Percentiles rank a stretch among this genome's conserved stretches.
phyloP scores from a whole-genome alignment of 495 filamentous ascomycete species.

The Neurospora terricola region DNA sequence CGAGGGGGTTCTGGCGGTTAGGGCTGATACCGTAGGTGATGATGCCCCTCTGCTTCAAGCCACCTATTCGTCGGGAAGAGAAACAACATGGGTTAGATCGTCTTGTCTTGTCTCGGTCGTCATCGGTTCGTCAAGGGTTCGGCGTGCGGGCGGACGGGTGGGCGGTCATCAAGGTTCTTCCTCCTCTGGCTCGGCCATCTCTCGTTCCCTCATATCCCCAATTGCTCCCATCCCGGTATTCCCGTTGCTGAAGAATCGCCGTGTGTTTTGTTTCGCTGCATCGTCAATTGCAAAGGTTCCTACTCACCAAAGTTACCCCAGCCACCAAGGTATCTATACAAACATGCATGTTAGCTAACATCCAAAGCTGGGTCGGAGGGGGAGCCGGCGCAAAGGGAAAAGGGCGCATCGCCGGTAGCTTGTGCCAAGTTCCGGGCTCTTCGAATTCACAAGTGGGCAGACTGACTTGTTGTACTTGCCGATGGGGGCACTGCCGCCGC shows the following conservation, averaged over 20 bases:
- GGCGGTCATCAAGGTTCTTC: not conserved
- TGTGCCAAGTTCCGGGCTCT: constrained; percentile 5
- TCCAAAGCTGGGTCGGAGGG: not conserved
- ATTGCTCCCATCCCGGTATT: not conserved
- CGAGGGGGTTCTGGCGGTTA: constrained; percentile 48
- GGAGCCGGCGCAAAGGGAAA: constrained; percentile 4
- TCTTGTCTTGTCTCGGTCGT: not conserved
- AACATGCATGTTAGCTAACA: constrained; percentile 18
- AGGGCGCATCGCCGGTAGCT: constrained; percentile 1
- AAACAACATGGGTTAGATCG: not conserved
- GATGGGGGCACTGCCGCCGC: constrained; percentile 47
- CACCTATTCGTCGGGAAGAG: constrained; percentile 26
- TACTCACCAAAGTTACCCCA: constrained; percentile 83
- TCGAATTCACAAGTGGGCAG: constrained; percentile 3
- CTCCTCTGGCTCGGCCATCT: not conserved
- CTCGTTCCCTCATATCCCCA: not conserved
- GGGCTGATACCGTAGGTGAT: constrained; percentile 39
- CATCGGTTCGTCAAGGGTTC: not conserved
- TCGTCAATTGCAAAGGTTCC: not conserved
- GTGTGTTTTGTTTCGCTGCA: not conserved
- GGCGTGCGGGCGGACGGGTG: no score
- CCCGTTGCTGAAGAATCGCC: not conserved
- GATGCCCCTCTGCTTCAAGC: constrained; percentile 47
- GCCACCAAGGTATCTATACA: constrained; percentile 64
- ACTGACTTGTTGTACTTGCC: constrained; percentile 68